Percentiles rank a stretch among this genome's conserved stretches.
phyloP scores from a whole-genome alignment of 2,329 filamentous ascomycete genomes.

The Pyrenochaeta sp. region DNA sequence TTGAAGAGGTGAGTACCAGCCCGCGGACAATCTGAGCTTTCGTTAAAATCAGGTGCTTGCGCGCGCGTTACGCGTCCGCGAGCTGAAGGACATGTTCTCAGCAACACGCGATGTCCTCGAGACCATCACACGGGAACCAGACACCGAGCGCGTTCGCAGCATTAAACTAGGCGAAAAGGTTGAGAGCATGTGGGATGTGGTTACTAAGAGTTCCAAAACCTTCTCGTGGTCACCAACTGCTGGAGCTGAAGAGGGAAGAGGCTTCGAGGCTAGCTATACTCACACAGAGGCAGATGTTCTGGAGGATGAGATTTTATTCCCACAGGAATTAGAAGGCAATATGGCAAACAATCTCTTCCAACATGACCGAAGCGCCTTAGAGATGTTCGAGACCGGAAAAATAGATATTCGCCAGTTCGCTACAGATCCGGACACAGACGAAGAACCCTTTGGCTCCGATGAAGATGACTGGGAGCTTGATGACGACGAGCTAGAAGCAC shows the following conservation, averaged over 20 bases:
- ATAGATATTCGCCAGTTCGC: constrained; percentile 26
- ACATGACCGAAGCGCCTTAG: constrained; percentile 26
- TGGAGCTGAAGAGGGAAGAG: constrained; percentile 18
- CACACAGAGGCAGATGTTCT: constrained; percentile 53
- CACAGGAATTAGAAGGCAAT: constrained; percentile 39
- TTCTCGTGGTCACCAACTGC: constrained; percentile 12
- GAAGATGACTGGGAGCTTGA: constrained; percentile 16
- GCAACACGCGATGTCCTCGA: constrained; percentile 46
- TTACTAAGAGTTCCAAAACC: constrained; percentile 27
- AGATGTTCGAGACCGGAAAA: constrained; percentile 28
- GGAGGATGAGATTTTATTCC: constrained; percentile 54
- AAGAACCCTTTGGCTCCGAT: constrained; percentile 18
- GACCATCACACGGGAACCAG: constrained; percentile 48
- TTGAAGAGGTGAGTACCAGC: constrained; percentile 37
- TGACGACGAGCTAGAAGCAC: constrained; percentile 8
- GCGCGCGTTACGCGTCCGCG: constrained; percentile 48
- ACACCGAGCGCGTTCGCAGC: constrained; percentile 46
- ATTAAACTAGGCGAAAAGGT: constrained; percentile 47
- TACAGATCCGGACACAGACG: constrained; percentile 27
- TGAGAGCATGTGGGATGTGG: constrained; percentile 45
- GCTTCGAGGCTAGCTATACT: constrained; percentile 30
- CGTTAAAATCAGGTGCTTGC: constrained; percentile 40
- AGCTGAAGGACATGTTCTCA: constrained; percentile 43
- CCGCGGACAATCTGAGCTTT: no score
- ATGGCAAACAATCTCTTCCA: constrained; percentile 29